Base-by-base conservation (phyloP, 1,284 basidiomycete species). In the Puccinia novopanici region DNA sequence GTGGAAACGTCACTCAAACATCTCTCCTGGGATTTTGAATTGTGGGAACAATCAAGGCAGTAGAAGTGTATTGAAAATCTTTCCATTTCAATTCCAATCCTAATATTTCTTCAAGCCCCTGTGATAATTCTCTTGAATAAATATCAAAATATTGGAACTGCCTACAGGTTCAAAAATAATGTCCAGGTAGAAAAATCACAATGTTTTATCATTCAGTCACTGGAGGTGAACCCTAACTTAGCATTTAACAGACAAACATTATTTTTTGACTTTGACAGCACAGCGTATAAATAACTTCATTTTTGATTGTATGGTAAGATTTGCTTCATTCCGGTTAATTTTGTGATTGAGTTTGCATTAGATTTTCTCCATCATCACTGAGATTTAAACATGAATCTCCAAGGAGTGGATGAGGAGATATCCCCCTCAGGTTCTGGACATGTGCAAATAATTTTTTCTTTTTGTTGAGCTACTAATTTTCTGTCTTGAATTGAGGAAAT, bases 161-260 rank as follows among this genome's bases (percentile, higher is more conserved):
- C 65, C 48, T 37, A 68, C 65, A 68, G 12, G 24, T 68, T 40
- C n/a, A 68, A 24, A 24, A 68, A 68, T 4, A 37, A 1, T 45
- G 65, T 68, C 65, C 65, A 68, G 9, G 37, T 68, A 42, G 48
- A 68, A 68, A 68, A 27, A 68, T n/a, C 3, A 68, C 65, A 45
- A 48, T 24, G 10, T 68, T 68, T 45, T 6, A 45, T 42, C 5
- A 22, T n/a, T 17, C 12, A 19, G 6, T 17, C 65, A 68, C 40
- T 5, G 24, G 40, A 4, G 65, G 65, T n/a, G 65, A 48, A 45
- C 22, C 4, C 9, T 4, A 19, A 27, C 24, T 9, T 19, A 68
- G 1, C 65, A 68, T 68, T 45, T 27, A 13, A 48, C 6, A 10
- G 9, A 68, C 13, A 13, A n/a, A 13, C 9, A 45, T 5, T 45